These are phyloP conservation scores for Teunomyces gatunensis DNA, from an alignment of 805 yeast genomes.

Conservation along the genomic window DNA sequence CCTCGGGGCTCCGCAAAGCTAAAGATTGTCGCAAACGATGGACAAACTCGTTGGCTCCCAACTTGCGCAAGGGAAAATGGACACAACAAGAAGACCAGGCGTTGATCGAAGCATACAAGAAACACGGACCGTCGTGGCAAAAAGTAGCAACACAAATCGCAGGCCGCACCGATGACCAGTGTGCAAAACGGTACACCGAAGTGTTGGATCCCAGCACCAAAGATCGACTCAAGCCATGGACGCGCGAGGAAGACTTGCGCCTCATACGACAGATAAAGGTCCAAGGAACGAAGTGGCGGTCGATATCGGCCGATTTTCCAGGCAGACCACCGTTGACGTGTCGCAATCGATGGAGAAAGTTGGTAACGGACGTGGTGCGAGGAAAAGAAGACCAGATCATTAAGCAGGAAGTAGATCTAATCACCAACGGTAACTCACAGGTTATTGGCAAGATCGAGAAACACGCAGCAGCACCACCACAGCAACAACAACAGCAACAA, in stretches of 20 bases:
- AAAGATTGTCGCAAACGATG: slow-evolving; percentile 88
- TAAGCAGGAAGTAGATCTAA: slow-evolving; percentile 56
- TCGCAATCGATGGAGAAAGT: slow-evolving; percentile 88
- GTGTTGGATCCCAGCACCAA: slow-evolving; percentile 80
- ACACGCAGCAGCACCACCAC: not conserved
- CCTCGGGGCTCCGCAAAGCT: slow-evolving; percentile 54
- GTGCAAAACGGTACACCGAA: slow-evolving; percentile 87
- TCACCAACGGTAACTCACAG: slow-evolving; percentile 26
- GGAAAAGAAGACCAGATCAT: slow-evolving; percentile 58
- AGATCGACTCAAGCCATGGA: slow-evolving; percentile 79
- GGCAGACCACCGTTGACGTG: slow-evolving; percentile 88
- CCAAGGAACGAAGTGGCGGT: slow-evolving; percentile 88
- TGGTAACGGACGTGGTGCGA: slow-evolving; percentile 71
- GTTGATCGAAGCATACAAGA: slow-evolving; percentile 59
- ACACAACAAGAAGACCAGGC: slow-evolving; percentile 72
- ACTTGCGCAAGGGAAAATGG: slow-evolving; percentile 82
- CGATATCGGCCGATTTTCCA: slow-evolving; percentile 65
- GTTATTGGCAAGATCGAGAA: slow-evolving; percentile 3
- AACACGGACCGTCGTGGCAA: slow-evolving; percentile 82
- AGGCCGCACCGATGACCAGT: slow-evolving; percentile 92
- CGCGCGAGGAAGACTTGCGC: slow-evolving; percentile 67
- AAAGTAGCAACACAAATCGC: slow-evolving; percentile 71
- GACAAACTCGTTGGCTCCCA: slow-evolving; percentile 83
- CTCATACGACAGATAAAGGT: slow-evolving; percentile 64
- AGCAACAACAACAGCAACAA: not conserved